phyloP scores from a whole-genome alignment of 495 filamentous ascomycete species.

The Tuber brumale region DNA sequence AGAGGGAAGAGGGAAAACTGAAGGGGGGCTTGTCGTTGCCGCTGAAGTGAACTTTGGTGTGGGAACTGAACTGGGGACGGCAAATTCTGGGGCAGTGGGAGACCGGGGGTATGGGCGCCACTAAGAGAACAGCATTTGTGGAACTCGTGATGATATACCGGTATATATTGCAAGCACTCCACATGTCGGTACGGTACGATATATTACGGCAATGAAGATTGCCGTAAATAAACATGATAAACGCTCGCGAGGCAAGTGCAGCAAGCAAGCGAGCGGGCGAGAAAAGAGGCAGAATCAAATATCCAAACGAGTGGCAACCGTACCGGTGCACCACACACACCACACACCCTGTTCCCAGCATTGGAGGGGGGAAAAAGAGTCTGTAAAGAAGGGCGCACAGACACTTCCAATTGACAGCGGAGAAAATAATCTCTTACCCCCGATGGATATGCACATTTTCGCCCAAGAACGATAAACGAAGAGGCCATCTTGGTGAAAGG shows the following conservation, averaged over 20 bases:
- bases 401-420: constrained; percentile 27
- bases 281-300: background rate
- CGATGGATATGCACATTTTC: constrained; percentile 6
- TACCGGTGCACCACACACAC: constrained; percentile 9
- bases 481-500: background rate
- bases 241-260: background rate
- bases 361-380: background rate
- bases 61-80: background rate
- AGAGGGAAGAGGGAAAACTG: constrained; percentile 5
- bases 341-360: constrained; percentile 7
- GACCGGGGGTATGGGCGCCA: constrained; percentile 2
- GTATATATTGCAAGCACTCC: background rate
- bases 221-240: background rate
- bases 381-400: constrained; percentile 16
- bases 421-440: constrained; percentile 25
- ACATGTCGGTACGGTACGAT: constrained; percentile 3
- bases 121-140: background rate
- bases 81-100: background rate
- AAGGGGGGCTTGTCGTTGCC: constrained; percentile 1
- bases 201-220: background rate
- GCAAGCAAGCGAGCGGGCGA: background rate
- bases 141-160: constrained; percentile 5
- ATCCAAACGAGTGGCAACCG: background rate
- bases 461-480: background rate
- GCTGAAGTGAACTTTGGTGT: background rate